phyloP scores from a whole-genome alignment of 192 early-diverging fungal species.

The Funneliformis geosporum region DNA sequence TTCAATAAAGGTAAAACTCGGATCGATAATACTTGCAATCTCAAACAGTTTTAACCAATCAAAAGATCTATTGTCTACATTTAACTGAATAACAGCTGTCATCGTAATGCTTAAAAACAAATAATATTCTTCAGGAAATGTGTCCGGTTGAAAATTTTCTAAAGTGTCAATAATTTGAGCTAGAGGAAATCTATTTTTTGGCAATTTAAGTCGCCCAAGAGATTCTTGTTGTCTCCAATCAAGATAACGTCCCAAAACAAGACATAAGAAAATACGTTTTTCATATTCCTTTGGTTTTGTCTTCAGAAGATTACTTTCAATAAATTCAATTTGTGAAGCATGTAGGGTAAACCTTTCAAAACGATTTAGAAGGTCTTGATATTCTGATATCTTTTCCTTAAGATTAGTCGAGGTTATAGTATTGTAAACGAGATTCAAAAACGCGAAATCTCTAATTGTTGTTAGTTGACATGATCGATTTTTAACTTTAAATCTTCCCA shows the following conservation, averaged over 20 bases:
- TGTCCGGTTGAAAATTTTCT: background rate
- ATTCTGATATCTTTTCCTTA: background rate
- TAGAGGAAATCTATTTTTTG: background rate
- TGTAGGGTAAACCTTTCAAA: background rate
- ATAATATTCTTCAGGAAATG: background rate
- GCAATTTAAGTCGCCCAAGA: background rate
- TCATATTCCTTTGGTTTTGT: background rate
- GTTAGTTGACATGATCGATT: background rate
- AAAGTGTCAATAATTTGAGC: background rate
- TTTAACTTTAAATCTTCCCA: background rate
- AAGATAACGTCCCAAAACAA: conserved; percentile 15
- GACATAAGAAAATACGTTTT: conserved; percentile 4
- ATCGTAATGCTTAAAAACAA: background rate
- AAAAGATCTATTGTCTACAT: background rate
- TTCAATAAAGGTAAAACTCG: background rate
- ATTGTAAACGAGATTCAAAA: background rate
- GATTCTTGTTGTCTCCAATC: background rate
- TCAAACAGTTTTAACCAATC: conserved; percentile 8
- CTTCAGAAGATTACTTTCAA: background rate
- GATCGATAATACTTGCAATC: background rate
- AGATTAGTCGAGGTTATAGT: background rate
- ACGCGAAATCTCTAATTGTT: background rate
- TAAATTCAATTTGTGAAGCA: background rate
- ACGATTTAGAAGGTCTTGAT: background rate
- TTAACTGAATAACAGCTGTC: background rate